Evolutionary conservation across 2,329 filamentous ascomycete species (phyloP).

Genomic region (Tothia fuscella): DNA sequence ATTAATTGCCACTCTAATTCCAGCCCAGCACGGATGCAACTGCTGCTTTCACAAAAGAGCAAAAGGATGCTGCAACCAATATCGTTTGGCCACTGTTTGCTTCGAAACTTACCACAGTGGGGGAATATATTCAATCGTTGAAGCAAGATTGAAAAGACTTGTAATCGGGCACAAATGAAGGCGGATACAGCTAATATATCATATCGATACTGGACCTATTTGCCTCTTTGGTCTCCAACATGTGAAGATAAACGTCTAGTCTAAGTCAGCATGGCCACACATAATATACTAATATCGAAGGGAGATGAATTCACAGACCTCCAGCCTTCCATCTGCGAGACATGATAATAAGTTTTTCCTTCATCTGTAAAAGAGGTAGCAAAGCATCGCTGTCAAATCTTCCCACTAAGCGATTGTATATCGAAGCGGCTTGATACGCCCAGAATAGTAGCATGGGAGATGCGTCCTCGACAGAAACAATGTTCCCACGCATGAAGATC

Average conservation of each 20-base stretch:
- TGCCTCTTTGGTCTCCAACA: too few relatives aligned
- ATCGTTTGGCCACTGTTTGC: constrained; percentile 13
- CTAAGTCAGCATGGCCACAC: too few relatives aligned
- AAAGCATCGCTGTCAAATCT: background rate
- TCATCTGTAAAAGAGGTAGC: background rate
- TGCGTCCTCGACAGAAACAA: background rate
- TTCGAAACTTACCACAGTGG: constrained; percentile 1
- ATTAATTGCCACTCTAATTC: too few relatives aligned
- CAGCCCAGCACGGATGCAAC: constrained; percentile 11
- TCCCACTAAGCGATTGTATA: background rate
- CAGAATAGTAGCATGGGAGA: background rate
- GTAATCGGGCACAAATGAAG: too few relatives aligned
- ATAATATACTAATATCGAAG: too few relatives aligned
- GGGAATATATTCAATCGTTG: too few relatives aligned
- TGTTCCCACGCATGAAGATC: background rate
- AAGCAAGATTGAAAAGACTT: too few relatives aligned
- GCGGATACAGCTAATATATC: too few relatives aligned
- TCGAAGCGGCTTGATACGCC: background rate
- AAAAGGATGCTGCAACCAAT: constrained; percentile 11
- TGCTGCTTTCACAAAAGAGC: constrained; percentile 10
- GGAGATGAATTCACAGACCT: background rate
- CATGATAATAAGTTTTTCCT: background rate
- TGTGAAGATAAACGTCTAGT: too few relatives aligned
- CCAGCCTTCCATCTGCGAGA: background rate
- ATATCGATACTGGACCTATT: too few relatives aligned